phyloP scores from a whole-genome alignment of 2,329 filamentous ascomycete genomes.

The Pestalotiopsis sp. region DNA sequence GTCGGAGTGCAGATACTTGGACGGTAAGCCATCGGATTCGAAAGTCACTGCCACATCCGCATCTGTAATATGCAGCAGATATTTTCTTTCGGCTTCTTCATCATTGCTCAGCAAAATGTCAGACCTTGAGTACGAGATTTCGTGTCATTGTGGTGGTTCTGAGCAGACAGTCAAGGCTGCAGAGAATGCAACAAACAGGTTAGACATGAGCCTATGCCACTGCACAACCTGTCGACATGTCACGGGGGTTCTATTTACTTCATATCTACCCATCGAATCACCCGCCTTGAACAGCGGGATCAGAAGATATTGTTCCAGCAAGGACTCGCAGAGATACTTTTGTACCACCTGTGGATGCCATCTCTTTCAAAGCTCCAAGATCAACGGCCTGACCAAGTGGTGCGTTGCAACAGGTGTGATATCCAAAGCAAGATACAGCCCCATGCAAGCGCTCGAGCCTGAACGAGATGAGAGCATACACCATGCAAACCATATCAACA shows the following conservation, averaged over 20 bases:
- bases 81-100: not conserved
- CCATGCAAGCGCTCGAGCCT: not conserved
- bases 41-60: too few relatives aligned
- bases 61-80: too few relatives aligned
- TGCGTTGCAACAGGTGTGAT: conserved; percentile 40
- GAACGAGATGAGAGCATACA: conserved; percentile 5
- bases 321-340: conserved; percentile 33
- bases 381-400: conserved; percentile 23
- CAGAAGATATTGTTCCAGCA: conserved; percentile 14
- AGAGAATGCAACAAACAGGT: too few relatives aligned
- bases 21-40: too few relatives aligned
- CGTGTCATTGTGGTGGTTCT: conserved; percentile 3
- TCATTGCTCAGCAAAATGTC: not conserved
- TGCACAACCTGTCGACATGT: conserved; percentile 31
- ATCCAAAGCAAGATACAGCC: conserved; percentile 10
- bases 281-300: conserved; percentile 19
- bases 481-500: conserved; percentile 28
- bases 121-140: not conserved
- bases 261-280: conserved; percentile 33
- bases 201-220: conserved; percentile 28
- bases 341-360: conserved; percentile 45
- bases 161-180: not conserved
- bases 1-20: too few relatives aligned
- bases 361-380: conserved; percentile 30
- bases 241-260: conserved; percentile 39